Base-by-base conservation (phyloP, 1,284 basidiomycete species). In the Kwoniella shivajii region DNA sequence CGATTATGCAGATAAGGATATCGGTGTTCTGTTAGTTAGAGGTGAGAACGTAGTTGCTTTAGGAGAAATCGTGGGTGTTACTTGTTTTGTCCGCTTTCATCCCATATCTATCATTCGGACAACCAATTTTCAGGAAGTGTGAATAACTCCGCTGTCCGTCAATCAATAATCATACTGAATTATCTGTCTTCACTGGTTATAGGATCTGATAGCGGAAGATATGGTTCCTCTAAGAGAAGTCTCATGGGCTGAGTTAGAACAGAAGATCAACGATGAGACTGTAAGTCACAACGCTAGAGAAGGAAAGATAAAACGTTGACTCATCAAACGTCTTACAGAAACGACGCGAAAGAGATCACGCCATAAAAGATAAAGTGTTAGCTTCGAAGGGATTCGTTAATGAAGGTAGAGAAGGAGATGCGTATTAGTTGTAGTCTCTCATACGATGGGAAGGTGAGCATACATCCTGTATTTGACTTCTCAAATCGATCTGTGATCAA, bases 31-130 rank as follows among this genome's bases (percentile, higher is more conserved):
- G 76, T 84, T 99, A 63, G 92, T 99, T 64, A 86, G 96, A 65
- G 96, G 96, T 46, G 96, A 99, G 82, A 99, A 99, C 74, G 96
- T 99, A 22, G 96, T 99, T 11, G 80, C 98, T 48, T 80, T 99
- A 51, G 96, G 96, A 50, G 96, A 99, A 83, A 89, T 99, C 57
- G 95, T 97, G 73, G 74, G 92, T 85, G 33, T 18, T 5, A 30
- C 16, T n/a, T 3, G 29, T n/a, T 34, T 33, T 45, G 6, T n/a
- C 6, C 14, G 27, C 14, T 31, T 13, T 4, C 11, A 45, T 30
- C 16, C 9, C 22, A 43, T 24, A 43, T 26, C 5, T 7, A 27
- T 45, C 6, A 14, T n/a, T n/a, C n/a, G n/a, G n/a, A n/a, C n/a
- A n/a, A n/a, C n/a, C n/a, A n/a, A n/a, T n/a, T n/a, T n/a, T n/a